Evolutionary conservation across 805 yeast genomes (phyloP).

Genomic region (Metschnikowia bowlesiae): DNA sequence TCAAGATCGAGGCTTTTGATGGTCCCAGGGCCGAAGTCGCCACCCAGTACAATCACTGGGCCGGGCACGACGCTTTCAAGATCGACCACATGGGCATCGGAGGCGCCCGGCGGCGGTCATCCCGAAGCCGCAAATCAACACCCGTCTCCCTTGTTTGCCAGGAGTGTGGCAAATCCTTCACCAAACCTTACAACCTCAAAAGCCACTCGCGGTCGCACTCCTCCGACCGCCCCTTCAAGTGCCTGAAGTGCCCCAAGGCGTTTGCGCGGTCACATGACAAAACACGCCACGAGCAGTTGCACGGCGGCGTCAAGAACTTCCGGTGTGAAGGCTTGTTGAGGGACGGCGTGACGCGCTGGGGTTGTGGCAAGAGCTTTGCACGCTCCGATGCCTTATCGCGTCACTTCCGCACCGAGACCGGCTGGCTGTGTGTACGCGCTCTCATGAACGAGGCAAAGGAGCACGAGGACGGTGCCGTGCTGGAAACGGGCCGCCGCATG

Average conservation of each 20-base stretch:
- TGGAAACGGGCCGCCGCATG: neutral
- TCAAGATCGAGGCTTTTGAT: too few relatives aligned
- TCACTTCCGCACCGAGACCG: conserved; percentile 73
- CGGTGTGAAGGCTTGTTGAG: conserved; percentile 58
- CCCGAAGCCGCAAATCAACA: neutral
- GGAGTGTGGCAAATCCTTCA: conserved; percentile 43
- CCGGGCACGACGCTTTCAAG: too few relatives aligned
- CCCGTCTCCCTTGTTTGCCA: conserved; percentile 26
- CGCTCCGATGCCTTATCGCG: conserved; percentile 74
- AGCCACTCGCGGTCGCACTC: conserved; percentile 54
- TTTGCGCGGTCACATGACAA: conserved; percentile 78
- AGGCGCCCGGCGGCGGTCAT: neutral
- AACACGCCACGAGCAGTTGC: conserved; percentile 71
- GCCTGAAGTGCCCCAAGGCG: conserved; percentile 58
- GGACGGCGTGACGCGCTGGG: conserved; percentile 63
- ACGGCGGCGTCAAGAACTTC: conserved; percentile 66
- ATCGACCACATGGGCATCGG: neutral
- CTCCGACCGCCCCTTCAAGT: conserved; percentile 64
- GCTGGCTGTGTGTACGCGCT: conserved; percentile 63
- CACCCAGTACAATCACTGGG: too few relatives aligned
- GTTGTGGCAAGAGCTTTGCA: conserved; percentile 70
- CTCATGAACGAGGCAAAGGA: conserved; percentile 55
- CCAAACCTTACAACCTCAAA: conserved; percentile 47
- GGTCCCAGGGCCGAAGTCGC: too few relatives aligned
- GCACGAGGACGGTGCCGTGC: neutral